Evolutionary conservation across 2,329 filamentous ascomycete genomes (phyloP).

Genomic region (Epichloe typhina): DNA sequence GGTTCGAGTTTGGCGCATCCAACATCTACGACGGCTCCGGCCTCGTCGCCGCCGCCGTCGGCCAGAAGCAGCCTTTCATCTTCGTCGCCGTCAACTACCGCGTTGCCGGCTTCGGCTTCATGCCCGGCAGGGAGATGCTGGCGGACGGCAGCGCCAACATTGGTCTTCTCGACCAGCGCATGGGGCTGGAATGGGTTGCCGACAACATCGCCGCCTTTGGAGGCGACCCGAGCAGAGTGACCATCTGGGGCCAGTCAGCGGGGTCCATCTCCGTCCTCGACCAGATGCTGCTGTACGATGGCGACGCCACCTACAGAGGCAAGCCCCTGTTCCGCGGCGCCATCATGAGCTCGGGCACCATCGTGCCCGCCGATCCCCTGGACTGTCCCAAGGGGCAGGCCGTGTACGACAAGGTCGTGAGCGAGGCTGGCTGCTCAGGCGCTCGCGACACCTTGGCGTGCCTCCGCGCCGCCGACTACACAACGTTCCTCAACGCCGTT

Average conservation of each 20-base stretch:
- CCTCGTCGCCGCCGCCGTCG: conserved; percentile 27
- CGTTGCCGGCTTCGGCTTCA: conserved; percentile 2
- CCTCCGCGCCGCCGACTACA: conserved; percentile 35
- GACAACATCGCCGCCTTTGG: conserved; percentile 50
- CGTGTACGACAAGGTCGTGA: background rate
- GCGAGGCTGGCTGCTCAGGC: background rate
- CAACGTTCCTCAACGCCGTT: conserved; percentile 27
- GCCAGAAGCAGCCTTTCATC: background rate
- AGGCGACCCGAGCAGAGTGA: conserved; percentile 46
- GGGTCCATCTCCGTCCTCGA: conserved; percentile 41
- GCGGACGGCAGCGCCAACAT: conserved; percentile 52
- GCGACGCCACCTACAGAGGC: conserved; percentile 36
- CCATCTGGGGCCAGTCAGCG: conserved; percentile 45
- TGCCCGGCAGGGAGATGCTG: background rate
- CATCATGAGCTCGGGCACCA: conserved; percentile 18
- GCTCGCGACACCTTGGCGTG: conserved; percentile 26
- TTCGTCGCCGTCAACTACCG: conserved; percentile 3
- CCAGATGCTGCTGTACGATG: conserved; percentile 43
- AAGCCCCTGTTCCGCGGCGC: conserved; percentile 3
- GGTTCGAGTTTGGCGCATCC: background rate
- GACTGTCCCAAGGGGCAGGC: background rate
- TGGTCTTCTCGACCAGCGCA: conserved; percentile 41
- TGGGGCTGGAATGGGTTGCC: conserved; percentile 46
- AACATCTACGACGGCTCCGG: conserved; percentile 1
- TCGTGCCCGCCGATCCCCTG: conserved; percentile 28